A percentile compares a stretch with the other conserved stretches of the same genome.
These are phyloP conservation scores for Moesziomyces aphidis DNA, from an alignment of 1,284 basidiomycete genomes.

Conservation along the genomic window DNA sequence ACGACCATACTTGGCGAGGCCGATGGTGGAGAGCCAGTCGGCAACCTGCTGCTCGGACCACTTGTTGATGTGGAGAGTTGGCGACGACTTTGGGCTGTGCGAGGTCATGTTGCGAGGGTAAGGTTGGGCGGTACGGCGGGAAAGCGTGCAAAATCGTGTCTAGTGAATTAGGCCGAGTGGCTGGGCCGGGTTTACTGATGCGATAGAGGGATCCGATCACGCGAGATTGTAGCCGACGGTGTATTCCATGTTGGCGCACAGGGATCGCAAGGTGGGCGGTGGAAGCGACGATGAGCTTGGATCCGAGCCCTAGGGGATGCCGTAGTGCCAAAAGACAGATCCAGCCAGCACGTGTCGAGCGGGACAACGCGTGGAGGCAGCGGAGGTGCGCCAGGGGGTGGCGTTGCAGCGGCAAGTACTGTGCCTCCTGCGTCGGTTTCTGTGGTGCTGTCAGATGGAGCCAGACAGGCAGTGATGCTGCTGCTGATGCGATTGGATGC, in stretches of 20 bases:
- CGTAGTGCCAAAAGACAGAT: no score
- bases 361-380: no score
- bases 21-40: constrained; percentile 55
- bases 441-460: not conserved
- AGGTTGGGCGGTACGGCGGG: no score
- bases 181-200: not conserved
- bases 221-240: no score
- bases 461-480: not conserved
- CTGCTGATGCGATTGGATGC: not conserved
- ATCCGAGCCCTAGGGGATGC: no score
- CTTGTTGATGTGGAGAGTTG: constrained; percentile 50
- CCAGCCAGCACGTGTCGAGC: no score
- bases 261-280: not conserved
- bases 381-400: no score
- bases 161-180: not conserved
- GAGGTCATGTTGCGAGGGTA: constrained; percentile 18
- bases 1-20: constrained; percentile 43
- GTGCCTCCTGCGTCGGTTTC: no score
- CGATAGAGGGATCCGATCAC: not conserved
- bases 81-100: constrained; percentile 39
- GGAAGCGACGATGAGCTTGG: not conserved
- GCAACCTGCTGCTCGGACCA: constrained; percentile 57
- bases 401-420: no score
- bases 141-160: not conserved
- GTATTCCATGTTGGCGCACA: not conserved